A percentile compares a stretch with the other conserved stretches of the same genome.
Conservation (phyloP, 148 eudicot genomes). For the Euryodendron excelsum region DNA sequence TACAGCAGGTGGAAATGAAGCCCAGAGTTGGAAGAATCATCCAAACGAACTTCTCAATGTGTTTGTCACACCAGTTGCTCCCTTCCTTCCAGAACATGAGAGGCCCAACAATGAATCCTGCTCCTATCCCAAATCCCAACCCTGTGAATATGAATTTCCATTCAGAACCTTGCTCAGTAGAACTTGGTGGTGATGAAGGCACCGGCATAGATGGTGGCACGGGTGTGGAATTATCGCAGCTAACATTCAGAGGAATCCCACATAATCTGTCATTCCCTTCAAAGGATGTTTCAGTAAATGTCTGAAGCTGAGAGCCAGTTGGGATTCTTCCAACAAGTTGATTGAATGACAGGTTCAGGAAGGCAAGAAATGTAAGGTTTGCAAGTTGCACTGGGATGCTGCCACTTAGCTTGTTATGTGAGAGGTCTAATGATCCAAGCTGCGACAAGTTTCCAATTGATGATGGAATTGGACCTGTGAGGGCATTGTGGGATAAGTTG, state of each 20-base stretch:
- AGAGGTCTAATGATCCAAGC: too few species aligned
- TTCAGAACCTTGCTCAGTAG: constrained; percentile 2
- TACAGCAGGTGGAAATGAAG: constrained; percentile 19
- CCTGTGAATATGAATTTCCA: constrained; percentile 33
- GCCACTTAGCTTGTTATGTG: constrained; percentile 15
- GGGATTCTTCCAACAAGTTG: constrained; percentile 24
- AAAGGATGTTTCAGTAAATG: constrained; percentile 17
- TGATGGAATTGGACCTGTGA: too few species aligned
- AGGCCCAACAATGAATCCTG: constrained; percentile 34
- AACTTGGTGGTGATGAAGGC: background rate
- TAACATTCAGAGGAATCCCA: constrained; percentile 11
- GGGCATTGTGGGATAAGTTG: too few species aligned
- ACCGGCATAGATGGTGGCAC: too few species aligned
- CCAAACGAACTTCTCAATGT: constrained; percentile 18
- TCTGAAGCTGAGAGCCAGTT: constrained; percentile 13
- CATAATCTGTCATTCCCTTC: constrained; percentile 23
- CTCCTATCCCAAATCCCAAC: constrained; percentile 39
- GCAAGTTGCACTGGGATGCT: constrained; percentile 25
- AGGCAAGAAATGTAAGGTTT: constrained; percentile 21
- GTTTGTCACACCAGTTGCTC: constrained; percentile 22
- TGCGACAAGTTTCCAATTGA: too few species aligned
- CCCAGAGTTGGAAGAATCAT: constrained; percentile 28
- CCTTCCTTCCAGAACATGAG: constrained; percentile 22
- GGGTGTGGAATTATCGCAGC: background rate
- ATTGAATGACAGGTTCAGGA: constrained; percentile 32